Base-by-base conservation (phyloP, 2,329 filamentous ascomycete species). In the Massarina eburnea region DNA sequence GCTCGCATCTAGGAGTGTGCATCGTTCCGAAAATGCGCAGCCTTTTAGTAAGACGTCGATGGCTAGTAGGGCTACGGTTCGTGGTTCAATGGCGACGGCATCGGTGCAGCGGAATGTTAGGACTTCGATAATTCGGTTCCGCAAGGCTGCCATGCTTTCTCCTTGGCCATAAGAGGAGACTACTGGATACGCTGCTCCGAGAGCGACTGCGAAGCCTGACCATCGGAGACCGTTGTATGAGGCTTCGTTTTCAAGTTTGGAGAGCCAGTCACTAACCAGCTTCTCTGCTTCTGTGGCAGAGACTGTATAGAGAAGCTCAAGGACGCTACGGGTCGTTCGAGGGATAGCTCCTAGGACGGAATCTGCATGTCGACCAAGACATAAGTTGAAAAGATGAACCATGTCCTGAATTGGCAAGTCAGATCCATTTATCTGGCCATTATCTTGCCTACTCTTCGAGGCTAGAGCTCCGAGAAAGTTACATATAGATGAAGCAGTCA, bases 401-500 rank as follows among this genome's bases (percentile, higher is more conserved):
- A 66, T 43, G 15, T 62, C 51, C 8, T 39, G 19, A 9, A 43
- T 45, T 8, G 59, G 57, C 15, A 64, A 30, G 6, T 40, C 15
- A 17, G 44, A 22, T 26, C 30, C 33, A 45, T 43, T 48, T 5
- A 41, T 20, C 1, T 50, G 24, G 21, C 37, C 44, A 8, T 47
- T 19, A 10, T 50, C 18, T 4, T 19, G 29, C 15, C 21, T 46
- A 3, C 54, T 59, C 37, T 64, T 48, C 14, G 40, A 44, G 7
- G 59, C 55, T 36, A 68, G 52, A 17, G 59, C 53, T 24, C 59
- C 64, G 9, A 86, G 72, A 1, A 89, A 73, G n/a, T 73, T 74
- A 54, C 81, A 79, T 12, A 77, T 76, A 0, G 82, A 81, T 56
- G 86, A 83, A 20, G 82, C 81, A 3, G 87, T 76, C 18, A 88